Evolutionary conservation across 768 basidiomycete species (phyloP).

Genomic region (Amanita phalloides): DNA sequence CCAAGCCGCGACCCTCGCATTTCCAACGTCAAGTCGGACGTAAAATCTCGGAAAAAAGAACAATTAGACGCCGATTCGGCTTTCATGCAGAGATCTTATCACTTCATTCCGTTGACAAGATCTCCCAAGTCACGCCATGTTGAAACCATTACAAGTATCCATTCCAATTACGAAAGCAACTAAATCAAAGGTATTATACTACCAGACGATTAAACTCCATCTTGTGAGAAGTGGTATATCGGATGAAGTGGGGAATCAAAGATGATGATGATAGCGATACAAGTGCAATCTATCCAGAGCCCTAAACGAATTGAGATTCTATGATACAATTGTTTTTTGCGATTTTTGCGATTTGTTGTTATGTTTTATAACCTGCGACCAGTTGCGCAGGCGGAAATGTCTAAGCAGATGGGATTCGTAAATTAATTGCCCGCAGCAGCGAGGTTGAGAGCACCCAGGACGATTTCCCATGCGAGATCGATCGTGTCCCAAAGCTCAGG

Average conservation of each 20-base stretch:
- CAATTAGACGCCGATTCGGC: background rate
- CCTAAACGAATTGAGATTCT: background rate
- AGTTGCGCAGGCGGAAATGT: background rate
- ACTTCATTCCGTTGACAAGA: background rate
- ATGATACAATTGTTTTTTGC: conserved; percentile 1
- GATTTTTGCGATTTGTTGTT: background rate
- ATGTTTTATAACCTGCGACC: background rate
- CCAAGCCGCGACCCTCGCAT: background rate
- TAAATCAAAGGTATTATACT: background rate
- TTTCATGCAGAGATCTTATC: background rate
- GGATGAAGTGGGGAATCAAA: background rate
- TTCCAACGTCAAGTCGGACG: background rate
- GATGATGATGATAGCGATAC: conserved; percentile 4
- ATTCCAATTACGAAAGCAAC: background rate
- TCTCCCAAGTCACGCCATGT: background rate
- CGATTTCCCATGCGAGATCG: conserved; percentile 73
- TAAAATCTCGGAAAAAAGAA: background rate
- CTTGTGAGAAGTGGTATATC: background rate
- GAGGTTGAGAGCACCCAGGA: conserved; percentile 44
- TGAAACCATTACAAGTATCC: background rate
- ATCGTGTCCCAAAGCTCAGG: conserved; percentile 68
- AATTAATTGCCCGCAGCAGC: conserved; percentile 27
- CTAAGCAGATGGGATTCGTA: background rate
- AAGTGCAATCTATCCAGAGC: conserved; percentile 2
- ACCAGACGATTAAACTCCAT: background rate